These are phyloP conservation scores for Populus deltoides DNA, from an alignment of 345 rosid species.

Conservation along the genomic window DNA sequence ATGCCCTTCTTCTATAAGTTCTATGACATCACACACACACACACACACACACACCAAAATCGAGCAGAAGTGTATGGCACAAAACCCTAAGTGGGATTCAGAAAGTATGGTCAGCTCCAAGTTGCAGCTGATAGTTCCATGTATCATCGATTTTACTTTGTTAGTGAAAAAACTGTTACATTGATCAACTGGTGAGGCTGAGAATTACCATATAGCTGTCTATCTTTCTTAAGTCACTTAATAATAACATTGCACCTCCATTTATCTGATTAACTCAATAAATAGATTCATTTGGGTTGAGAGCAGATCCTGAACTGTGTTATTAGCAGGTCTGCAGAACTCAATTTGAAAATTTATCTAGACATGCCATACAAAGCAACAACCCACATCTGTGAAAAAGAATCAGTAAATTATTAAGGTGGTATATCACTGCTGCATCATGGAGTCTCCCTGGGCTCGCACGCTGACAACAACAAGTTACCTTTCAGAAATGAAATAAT, in stretches of 20 bases:
- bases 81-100: neutral
- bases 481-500: neutral
- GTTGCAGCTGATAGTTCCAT: neutral
- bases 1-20: neutral
- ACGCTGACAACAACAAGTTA: neutral
- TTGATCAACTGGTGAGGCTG: neutral
- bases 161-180: neutral
- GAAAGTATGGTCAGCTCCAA: neutral
- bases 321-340: neutral
- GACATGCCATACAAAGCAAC: conserved; percentile 7
- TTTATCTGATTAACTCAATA: neutral
- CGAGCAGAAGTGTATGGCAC: neutral
- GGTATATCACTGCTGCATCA: neutral
- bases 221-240: neutral
- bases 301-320: neutral
- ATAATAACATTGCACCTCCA: neutral
- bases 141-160: neutral
- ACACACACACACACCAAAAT: neutral
- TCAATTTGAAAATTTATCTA: neutral
- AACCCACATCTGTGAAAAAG: neutral
- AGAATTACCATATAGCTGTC: neutral
- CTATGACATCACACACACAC: neutral
- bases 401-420: neutral
- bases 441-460: neutral
- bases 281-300: neutral